phyloP scores from a whole-genome alignment of 2,329 filamentous ascomycete species.

The Colletotrichum sp. region DNA sequence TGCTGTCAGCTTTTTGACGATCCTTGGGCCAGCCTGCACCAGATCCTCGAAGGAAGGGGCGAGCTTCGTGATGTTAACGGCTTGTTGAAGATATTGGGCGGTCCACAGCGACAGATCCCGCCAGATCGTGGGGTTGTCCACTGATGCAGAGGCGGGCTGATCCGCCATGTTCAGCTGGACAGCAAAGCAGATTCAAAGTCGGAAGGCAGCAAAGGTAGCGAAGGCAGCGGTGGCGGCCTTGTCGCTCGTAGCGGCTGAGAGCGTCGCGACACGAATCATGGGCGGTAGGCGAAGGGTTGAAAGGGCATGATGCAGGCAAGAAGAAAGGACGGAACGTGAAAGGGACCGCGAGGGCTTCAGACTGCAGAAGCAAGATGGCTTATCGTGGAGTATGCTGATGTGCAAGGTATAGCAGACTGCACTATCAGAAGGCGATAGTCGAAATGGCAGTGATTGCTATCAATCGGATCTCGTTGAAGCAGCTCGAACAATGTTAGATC shows the following conservation, averaged over 20 bases:
- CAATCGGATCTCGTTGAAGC: neutral
- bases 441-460: neutral
- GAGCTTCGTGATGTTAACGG: conserved; percentile 62
- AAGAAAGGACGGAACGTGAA: neutral
- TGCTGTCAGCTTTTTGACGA: conserved; percentile 72
- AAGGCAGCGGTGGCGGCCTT: neutral
- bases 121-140: conserved; percentile 52
- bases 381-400: neutral
- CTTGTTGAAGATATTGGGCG: conserved; percentile 41
- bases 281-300: neutral
- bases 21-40: conserved; percentile 71
- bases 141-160: neutral
- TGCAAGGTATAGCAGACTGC: neutral
- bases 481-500: neutral
- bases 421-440: neutral
- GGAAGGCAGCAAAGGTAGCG: neutral
- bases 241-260: conserved; percentile 13
- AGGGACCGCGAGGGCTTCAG: neutral
- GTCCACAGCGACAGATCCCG: conserved; percentile 62
- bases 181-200: neutral
- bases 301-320: conserved; percentile 5
- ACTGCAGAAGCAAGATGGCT: neutral
- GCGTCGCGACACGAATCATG: conserved; percentile 13
- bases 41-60: conserved; percentile 72
- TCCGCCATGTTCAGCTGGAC: conserved; percentile 10